phyloP scores from a whole-genome alignment of 805 yeast genomes.

The Zygosaccharomyces kombuchaensis region DNA sequence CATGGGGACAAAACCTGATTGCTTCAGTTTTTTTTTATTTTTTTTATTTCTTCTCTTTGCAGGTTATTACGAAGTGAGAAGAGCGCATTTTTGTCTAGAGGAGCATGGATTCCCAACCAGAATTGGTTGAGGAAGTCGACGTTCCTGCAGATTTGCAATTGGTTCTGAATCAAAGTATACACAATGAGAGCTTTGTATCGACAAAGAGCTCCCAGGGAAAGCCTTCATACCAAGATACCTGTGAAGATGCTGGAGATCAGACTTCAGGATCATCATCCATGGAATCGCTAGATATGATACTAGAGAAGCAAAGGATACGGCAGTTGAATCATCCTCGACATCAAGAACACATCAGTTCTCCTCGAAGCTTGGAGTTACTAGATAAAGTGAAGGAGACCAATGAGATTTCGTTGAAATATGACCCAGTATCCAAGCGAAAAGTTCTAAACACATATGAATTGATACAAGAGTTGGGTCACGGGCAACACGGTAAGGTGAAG shows the following conservation, averaged over 20 bases:
- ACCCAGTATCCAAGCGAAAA: constrained; percentile 78
- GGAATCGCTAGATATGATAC: constrained; percentile 37
- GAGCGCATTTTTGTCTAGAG: background rate
- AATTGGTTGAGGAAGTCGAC: constrained; percentile 25
- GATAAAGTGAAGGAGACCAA: constrained; percentile 75
- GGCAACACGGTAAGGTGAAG: constrained; percentile 99
- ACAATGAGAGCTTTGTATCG: constrained; percentile 4
- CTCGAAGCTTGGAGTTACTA: constrained; percentile 9
- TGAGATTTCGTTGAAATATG: constrained; percentile 75
- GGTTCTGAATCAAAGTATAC: constrained; percentile 13
- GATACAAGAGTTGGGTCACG: constrained; percentile 79
- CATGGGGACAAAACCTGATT: constrained; percentile 1
- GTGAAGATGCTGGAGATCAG: constrained; percentile 6
- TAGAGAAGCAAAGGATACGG: constrained; percentile 39
- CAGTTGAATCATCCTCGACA: constrained; percentile 43
- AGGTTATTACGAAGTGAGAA: background rate
- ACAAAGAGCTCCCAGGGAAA: constrained; percentile 2
- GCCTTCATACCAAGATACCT: background rate
- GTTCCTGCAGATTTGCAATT: constrained; percentile 27
- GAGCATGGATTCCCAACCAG: constrained; percentile 10
- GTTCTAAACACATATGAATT: constrained; percentile 88
- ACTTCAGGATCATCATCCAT: constrained; percentile 32
- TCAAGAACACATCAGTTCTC: constrained; percentile 33
- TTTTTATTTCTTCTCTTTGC: background rate
- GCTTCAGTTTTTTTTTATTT: background rate